phyloP scores from a whole-genome alignment of 306 rosid genomes.

The Benincasa hispida region DNA sequence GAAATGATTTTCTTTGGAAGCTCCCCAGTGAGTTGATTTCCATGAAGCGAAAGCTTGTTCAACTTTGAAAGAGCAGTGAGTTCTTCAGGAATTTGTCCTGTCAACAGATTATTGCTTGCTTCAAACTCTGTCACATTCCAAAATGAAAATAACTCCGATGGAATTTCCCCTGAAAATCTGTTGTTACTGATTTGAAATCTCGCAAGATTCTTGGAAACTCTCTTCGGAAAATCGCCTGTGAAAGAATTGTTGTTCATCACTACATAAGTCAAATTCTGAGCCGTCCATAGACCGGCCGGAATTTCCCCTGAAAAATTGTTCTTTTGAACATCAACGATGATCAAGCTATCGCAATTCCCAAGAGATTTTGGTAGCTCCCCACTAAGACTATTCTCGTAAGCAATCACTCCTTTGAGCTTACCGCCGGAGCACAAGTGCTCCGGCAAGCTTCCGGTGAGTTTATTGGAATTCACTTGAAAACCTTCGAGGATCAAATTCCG shows the following conservation, averaged over 20 bases:
- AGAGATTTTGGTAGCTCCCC: constrained; percentile 56
- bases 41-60: constrained; percentile 27
- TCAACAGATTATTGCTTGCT: constrained; percentile 39
- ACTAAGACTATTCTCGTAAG: constrained; percentile 27
- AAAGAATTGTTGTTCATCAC: constrained; percentile 30
- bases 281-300: constrained; percentile 65
- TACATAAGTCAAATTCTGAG: constrained; percentile 15
- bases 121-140: constrained; percentile 24
- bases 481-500: constrained; percentile 20
- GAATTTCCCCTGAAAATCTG: constrained; percentile 43
- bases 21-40: constrained; percentile 31
- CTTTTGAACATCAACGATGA: constrained; percentile 5
- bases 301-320: constrained; percentile 40
- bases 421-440: constrained; percentile 35
- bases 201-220: constrained; percentile 21
- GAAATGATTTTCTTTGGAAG: constrained; percentile 35
- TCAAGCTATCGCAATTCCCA: constrained; percentile 34
- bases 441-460: constrained; percentile 41
- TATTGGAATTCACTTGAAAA: constrained; percentile 26
- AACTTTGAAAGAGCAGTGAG: constrained; percentile 29
- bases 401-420: constrained; percentile 23
- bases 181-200: constrained; percentile 38
- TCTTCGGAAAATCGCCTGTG: constrained; percentile 46
- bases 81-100: constrained; percentile 46
- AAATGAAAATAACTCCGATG: constrained; percentile 40